Percentiles rank a stretch among this genome's conserved stretches.
Evolutionary conservation across 1,139 yeast genomes (phyloP).

Genomic region (Scheffersomyces quercinus): DNA sequence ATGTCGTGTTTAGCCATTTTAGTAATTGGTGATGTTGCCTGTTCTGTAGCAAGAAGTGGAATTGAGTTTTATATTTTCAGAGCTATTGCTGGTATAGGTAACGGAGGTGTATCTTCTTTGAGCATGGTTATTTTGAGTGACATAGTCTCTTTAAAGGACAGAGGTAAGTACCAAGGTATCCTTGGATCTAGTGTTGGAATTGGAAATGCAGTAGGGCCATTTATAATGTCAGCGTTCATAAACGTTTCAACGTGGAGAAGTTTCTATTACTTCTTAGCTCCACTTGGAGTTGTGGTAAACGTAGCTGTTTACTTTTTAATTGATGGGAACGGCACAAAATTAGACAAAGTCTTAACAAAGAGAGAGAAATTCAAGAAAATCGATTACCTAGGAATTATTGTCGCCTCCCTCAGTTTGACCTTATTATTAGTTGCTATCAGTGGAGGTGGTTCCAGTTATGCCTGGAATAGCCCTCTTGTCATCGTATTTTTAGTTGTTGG

Average conservation of each 20-base stretch:
- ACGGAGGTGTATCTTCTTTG: slow-evolving; percentile 45
- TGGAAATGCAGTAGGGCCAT: slow-evolving; percentile 58
- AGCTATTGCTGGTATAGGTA: slow-evolving; percentile 46
- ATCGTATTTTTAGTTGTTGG: slow-evolving; percentile 51
- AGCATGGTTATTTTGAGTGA: slow-evolving; percentile 48
- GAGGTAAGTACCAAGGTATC: slow-evolving; percentile 49
- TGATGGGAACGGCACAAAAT: slow-evolving; percentile 22
- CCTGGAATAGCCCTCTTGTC: slow-evolving; percentile 52
- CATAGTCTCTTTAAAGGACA: slow-evolving; percentile 38
- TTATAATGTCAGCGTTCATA: slow-evolving; percentile 55
- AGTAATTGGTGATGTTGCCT: slow-evolving; percentile 41
- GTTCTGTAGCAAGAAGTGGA: slow-evolving; percentile 41
- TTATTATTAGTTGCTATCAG: slow-evolving; percentile 49
- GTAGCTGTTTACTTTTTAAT: slow-evolving; percentile 26
- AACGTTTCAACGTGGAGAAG: slow-evolving; percentile 49
- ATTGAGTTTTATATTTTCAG: slow-evolving; percentile 41
- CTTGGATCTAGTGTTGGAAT: slow-evolving; percentile 52
- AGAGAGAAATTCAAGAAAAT: slow-evolving; percentile 39
- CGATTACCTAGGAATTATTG: slow-evolving; percentile 51
- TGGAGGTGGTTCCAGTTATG: slow-evolving; percentile 54
- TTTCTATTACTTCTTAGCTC: slow-evolving; percentile 48
- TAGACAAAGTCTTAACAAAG: slow-evolving; percentile 24
- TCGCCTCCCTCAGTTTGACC: slow-evolving; percentile 45
- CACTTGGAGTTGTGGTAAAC: slow-evolving; percentile 34
- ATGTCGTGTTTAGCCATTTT: slow-evolving; percentile 34